Base-by-base conservation (phyloP, 2,329 filamentous ascomycete species). In the Simplicillium aogashimaense region DNA sequence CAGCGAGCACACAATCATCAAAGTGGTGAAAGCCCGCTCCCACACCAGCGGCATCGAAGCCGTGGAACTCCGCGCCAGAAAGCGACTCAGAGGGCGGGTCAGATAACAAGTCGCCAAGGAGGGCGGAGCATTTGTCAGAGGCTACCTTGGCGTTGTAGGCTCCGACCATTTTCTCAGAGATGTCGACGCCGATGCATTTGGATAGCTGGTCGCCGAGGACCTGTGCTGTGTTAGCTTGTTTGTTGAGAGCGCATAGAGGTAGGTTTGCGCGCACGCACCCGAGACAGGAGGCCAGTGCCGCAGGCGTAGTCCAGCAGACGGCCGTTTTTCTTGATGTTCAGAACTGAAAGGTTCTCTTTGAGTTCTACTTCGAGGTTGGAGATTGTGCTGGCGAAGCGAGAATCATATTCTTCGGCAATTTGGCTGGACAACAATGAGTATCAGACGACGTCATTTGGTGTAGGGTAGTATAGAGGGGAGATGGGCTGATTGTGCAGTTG, bases 261-360 rank as follows among this genome's bases (percentile, higher is more conserved):
- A 29, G 20, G 29, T 4, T 4, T 14, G 3, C n/a, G n/a, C n/a
- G n/a, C n/a, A 38, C 69, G 48, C 54, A 83, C 80, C 56, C 72
- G 69, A 11, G 81, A 81, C 46, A 85, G 66, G 40, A 76, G 59
- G 2, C 82, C 82, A 6, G 81, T 80, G 8, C 84, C 84, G 53
- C 83, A 88, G 13, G 84, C 84, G 58, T 88, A 89, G 55, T 89
- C 84, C 2, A 88, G 65, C 15, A 86, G 59, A 35, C 71, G 70
- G 77, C 65, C 41, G 50, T 53, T 51, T 50, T 63, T 39, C 33
- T 49, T 49, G 28, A 76, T 70, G 33, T 76, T 78, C 42, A 86
- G 72, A 64, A 83, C 84, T 39, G 70, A 65, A 6, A 73, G 64
- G 28, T 69, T 67, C 4, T 57, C 57, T 45, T 67, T 65, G 12